Conservation (phyloP, 108 stramenopile species). For the Nitzschia sp. region DNA sequence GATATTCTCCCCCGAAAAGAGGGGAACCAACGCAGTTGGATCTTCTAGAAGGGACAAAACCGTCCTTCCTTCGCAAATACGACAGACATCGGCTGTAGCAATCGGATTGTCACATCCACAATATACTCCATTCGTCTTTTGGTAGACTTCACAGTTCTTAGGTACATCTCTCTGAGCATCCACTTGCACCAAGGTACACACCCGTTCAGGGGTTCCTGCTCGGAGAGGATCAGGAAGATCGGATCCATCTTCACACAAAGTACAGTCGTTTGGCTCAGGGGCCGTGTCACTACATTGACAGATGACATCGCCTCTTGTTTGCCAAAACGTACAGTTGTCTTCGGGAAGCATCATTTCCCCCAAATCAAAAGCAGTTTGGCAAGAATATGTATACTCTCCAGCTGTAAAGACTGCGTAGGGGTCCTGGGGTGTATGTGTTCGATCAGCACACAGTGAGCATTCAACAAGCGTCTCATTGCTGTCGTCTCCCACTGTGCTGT, state of each 20-base stretch:
- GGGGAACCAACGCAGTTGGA: not conserved
- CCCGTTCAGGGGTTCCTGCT: constrained; percentile 10
- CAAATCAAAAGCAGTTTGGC: constrained; percentile 27
- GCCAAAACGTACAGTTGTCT: constrained; percentile 31
- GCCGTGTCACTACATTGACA: constrained; percentile 23
- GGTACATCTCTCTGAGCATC: constrained; percentile 31
- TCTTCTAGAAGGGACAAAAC: not conserved
- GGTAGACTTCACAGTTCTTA: constrained; percentile 20
- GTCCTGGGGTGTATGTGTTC: constrained; percentile 9
- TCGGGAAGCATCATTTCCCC: constrained; percentile 14
- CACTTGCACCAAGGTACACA: constrained; percentile 25
- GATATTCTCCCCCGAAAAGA: not conserved
- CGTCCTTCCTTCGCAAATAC: constrained; percentile 1
- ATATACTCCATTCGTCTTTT: constrained; percentile 24
- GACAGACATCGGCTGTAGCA: constrained; percentile 1
- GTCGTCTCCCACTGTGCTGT: too few species aligned
- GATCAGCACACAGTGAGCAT: constrained; percentile 22
- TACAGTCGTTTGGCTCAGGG: constrained; percentile 19
- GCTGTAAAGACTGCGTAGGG: constrained; percentile 4
- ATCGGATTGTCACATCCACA: constrained; percentile 27
- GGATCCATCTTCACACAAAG: constrained; percentile 26
- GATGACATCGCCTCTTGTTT: constrained; percentile 27
- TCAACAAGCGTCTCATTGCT: constrained; percentile 1
- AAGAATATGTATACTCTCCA: constrained; percentile 8
- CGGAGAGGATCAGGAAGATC: constrained; percentile 20